Evolutionary conservation across 2,329 filamentous ascomycete species (phyloP).

Genomic region (Trichoderma afroharzianum): DNA sequence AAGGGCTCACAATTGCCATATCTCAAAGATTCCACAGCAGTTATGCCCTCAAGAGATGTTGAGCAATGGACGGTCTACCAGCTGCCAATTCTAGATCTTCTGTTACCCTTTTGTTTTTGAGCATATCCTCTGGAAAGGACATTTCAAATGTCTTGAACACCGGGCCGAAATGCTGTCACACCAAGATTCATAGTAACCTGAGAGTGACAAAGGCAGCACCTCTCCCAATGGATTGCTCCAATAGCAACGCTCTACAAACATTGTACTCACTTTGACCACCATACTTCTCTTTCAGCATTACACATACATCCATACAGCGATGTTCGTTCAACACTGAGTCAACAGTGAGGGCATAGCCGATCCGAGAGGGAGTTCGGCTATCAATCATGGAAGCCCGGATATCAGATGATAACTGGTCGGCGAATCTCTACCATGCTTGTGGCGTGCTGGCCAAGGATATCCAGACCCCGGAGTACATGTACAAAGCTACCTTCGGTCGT

Average conservation of each 20-base stretch:
- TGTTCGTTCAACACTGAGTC: no score
- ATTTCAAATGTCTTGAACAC: neutral
- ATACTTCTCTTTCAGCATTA: neutral
- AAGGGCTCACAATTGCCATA: neutral
- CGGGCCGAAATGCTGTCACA: neutral
- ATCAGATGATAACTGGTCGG: neutral
- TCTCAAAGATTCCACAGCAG: neutral
- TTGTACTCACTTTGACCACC: neutral
- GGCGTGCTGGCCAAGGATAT: neutral
- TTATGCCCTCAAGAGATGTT: neutral
- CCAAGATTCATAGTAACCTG: neutral
- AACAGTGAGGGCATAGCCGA: neutral
- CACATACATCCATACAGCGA: neutral
- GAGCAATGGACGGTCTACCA: neutral
- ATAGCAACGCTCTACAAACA: neutral
- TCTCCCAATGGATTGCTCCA: neutral
- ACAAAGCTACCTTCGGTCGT: neutral
- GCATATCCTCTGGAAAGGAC: neutral
- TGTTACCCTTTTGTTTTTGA: neutral
- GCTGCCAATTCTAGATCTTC: neutral
- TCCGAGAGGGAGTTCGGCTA: neutral
- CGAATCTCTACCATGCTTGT: neutral
- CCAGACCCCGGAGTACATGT: constrained; percentile 8
- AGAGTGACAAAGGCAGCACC: neutral
- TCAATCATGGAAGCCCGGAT: neutral